Evolutionary conservation across 768 basidiomycete genomes (phyloP).

Genomic region (Clitopilus hobsonii): DNA sequence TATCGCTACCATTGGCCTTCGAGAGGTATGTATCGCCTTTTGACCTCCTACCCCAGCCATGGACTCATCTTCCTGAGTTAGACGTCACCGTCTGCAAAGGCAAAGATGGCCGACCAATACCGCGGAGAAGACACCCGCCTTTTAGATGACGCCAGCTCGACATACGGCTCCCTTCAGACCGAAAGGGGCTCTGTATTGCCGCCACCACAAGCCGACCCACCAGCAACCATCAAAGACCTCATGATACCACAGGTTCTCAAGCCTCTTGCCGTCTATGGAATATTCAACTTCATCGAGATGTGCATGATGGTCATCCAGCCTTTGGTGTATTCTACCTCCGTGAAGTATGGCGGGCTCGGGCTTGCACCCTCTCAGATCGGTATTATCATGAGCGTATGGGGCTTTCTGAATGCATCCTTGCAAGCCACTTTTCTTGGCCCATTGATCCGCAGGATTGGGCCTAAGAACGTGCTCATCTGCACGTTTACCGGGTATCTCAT

Average conservation of each 20-base stretch:
- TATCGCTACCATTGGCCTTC: slow-evolving; percentile 22
- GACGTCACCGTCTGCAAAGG: slow-evolving; percentile 4
- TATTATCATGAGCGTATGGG: slow-evolving; percentile 42
- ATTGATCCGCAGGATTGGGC: slow-evolving; percentile 41
- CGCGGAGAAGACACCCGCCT: slow-evolving; percentile 11
- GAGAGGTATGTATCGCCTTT: slow-evolving; percentile 20
- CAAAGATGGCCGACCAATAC: neutral
- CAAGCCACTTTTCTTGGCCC: slow-evolving; percentile 44
- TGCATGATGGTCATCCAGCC: slow-evolving; percentile 21
- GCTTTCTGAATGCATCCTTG: slow-evolving; percentile 47
- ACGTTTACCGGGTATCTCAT: slow-evolving; percentile 23
- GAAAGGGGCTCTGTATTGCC: neutral
- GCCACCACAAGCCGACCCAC: slow-evolving; percentile 5
- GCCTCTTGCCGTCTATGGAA: slow-evolving; percentile 18
- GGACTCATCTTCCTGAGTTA: slow-evolving; percentile 14
- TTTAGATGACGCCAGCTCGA: slow-evolving; percentile 2
- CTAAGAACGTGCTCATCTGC: slow-evolving; percentile 31
- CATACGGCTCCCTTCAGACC: slow-evolving; percentile 8
- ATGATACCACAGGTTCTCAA: slow-evolving; percentile 19
- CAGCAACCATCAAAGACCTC: slow-evolving; percentile 15
- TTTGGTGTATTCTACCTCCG: slow-evolving; percentile 42
- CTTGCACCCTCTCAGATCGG: slow-evolving; percentile 50
- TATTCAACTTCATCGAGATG: slow-evolving; percentile 25
- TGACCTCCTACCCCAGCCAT: neutral
- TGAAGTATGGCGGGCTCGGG: slow-evolving; percentile 51